Percentiles rank a stretch among this genome's conserved stretches.
phyloP scores from a whole-genome alignment of 75 land plant genomes.

The Chamaecyparis obtusa region DNA sequence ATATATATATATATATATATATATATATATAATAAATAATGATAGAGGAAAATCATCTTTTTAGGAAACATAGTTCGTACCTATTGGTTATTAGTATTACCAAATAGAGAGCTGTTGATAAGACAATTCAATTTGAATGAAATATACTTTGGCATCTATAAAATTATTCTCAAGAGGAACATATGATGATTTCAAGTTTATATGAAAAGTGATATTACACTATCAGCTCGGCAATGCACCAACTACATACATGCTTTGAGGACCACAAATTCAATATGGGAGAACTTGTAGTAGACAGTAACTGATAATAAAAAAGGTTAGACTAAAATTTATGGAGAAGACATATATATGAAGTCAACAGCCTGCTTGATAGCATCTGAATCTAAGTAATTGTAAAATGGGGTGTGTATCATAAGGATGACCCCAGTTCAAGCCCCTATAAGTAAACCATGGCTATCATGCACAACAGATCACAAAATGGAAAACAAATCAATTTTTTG shows the following conservation, averaged over 20 bases:
- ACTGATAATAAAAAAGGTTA: too few relatives aligned
- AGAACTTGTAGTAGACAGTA: not conserved
- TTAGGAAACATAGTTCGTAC: not conserved
- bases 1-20: too few relatives aligned
- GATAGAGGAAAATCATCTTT: not conserved
- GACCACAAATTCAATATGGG: not conserved
- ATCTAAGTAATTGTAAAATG: not conserved
- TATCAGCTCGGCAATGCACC: too few relatives aligned
- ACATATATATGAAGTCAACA: not conserved
- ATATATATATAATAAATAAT: too few relatives aligned
- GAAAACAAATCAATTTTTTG: not conserved
- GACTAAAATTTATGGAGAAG: too few relatives aligned
- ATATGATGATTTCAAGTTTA: too few relatives aligned
- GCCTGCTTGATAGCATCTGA: not conserved
- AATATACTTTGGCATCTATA: not conserved
- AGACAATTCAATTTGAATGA: not conserved
- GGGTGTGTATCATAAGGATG: not conserved
- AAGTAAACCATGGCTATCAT: not conserved
- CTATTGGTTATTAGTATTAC: not conserved
- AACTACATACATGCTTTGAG: not conserved
- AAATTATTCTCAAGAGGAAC: too few relatives aligned
- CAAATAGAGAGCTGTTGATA: not conserved
- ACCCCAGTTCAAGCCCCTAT: not conserved
- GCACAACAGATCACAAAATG: not conserved
- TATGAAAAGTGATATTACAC: too few relatives aligned